Percentiles rank a stretch among this genome's conserved stretches.
Conservation (phyloP, 805 yeast genomes). For the Saturnispora dispora region DNA sequence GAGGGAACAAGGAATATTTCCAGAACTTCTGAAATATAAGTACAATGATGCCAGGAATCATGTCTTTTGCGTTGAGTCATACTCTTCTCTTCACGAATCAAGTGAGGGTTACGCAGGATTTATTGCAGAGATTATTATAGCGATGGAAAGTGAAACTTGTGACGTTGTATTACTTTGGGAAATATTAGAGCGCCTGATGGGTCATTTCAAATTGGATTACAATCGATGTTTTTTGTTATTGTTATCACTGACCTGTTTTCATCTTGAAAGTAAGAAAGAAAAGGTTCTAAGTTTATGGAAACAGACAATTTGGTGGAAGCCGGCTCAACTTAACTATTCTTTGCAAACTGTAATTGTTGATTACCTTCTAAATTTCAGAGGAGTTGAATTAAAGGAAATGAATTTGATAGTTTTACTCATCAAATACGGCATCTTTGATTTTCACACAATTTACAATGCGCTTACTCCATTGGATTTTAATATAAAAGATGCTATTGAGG, state of each 20-base stretch:
- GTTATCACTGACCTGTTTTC: conserved; percentile 41
- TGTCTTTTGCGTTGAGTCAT: conserved; percentile 28
- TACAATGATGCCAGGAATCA: conserved; percentile 24
- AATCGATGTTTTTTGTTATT: conserved; percentile 56
- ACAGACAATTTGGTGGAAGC: conserved; percentile 55
- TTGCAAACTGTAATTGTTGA: conserved; percentile 18
- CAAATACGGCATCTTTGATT: conserved; percentile 56
- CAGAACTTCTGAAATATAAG: conserved; percentile 22
- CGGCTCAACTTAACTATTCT: conserved; percentile 11
- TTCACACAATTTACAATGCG: conserved; percentile 50
- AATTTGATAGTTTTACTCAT: conserved; percentile 44
- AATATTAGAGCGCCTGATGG: conserved; percentile 52
- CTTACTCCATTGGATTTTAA: conserved; percentile 38
- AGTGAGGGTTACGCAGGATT: conserved; percentile 70
- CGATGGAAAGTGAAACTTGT: conserved; percentile 28
- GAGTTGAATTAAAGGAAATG: conserved; percentile 15
- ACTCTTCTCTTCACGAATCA: conserved; percentile 63
- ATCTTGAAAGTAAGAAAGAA: conserved; percentile 34
- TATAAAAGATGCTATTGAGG: conserved; percentile 12
- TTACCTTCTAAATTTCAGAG: conserved; percentile 19
- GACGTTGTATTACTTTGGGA: conserved; percentile 32
- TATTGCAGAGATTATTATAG: conserved; percentile 37
- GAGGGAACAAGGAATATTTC: conserved; percentile 21
- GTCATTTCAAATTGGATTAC: conserved; percentile 70
- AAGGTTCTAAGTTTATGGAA: conserved; percentile 44